Evolutionary conservation across 768 basidiomycete species (phyloP), one percentile per base, ranked within the genome.

Genomic region (Tremella mesenterica): DNA sequence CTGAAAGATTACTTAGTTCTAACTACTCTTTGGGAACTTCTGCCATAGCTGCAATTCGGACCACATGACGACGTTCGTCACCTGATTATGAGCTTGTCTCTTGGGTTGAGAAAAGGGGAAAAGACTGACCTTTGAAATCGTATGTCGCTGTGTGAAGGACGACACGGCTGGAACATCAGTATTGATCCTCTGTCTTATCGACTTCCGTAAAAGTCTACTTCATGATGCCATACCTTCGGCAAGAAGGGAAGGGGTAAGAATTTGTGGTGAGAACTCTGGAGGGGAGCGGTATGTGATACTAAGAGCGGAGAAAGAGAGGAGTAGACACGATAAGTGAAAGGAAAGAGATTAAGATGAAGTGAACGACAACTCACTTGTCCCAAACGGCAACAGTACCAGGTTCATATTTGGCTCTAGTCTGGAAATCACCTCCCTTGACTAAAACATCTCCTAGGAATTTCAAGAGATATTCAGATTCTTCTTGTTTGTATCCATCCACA

Each of bases 341-440:
- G 10, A 36, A 8, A 10, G 18, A n/a, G 18, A 9, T 43, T n/a
- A 43, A 7, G 8, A 10, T 8, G 26, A 43, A 10, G 41, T 20
- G 41, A 20, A 8, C 41, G 26, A 6, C 23, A 48, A n/a, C 52
- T 46, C 27, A 52, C 52, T 76, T 50, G 55, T 78, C 79, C 80
- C 81, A 82, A 45, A 81, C 76, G 13, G 80, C 79, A 20, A 81
- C 79, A 9, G 79, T 81, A 12, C 80, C 80, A 3, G 79, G 78
- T 57, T 76, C 67, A 58, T 81, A 81, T 1, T 62, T 73, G 2
- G 76, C 80, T 44, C 80, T 74, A 27, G 80, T 73, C 20, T 60
- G 58, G 23, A 60, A 38, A 39, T 60, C 58, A 26, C 54, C 54
- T 18, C 58, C 43, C 45, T 50, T 52, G 14, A 47, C 33, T 12